Base-by-base conservation (phyloP, 257 asterid species). In the Petunia secreta region DNA sequence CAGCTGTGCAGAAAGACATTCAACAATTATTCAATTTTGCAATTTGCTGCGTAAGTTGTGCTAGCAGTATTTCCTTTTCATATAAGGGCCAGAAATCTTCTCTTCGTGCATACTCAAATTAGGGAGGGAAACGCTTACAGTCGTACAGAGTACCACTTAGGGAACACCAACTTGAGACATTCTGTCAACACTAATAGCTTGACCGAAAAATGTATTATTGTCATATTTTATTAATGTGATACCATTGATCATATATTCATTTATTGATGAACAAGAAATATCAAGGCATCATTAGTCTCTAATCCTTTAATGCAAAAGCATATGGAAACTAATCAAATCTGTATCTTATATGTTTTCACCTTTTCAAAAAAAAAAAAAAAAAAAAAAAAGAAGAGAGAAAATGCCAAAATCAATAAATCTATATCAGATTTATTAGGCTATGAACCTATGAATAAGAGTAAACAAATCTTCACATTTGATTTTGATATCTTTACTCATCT, bases 11-110 rank as follows among this genome's bases (percentile, higher is more conserved):
- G 13, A 69, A 71, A 48, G 59, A 8, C 59, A 71, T 46, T 59
- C 34, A 48, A 9, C 41, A 34, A 8, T 62, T 62, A 62, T 62
- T 36, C n/a, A 62, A 48, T 46, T 69, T 34, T 46, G 77, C 6
- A 46, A 15, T 25, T 43, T 9, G 44, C 75, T n/a, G 75, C 57
- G n/a, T 16, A 68, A 68, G 57, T 41, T 68, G n/a, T 43, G 15
- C 75, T 68, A 68, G 57, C 43, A 69, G 16, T 68, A 16, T 67
- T 68, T 43, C 55, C 75, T 68, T 67, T 68, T 68, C 75, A 68
- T n/a, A 16, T 39, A 0, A 13, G 75, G 8, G 41, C 43, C 75
- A 67, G n/a, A n/a, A 67, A 67, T 43, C n/a, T 41, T 8, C 55
- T n/a, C 55, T 8, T 46, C 38, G 5, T 6, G 36, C 34, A 39